A percentile compares a stretch with the other conserved stretches of the same genome.
Evolutionary conservation across 75 land plant genomes (phyloP).

Genomic region (Ceratopteris richardii): DNA sequence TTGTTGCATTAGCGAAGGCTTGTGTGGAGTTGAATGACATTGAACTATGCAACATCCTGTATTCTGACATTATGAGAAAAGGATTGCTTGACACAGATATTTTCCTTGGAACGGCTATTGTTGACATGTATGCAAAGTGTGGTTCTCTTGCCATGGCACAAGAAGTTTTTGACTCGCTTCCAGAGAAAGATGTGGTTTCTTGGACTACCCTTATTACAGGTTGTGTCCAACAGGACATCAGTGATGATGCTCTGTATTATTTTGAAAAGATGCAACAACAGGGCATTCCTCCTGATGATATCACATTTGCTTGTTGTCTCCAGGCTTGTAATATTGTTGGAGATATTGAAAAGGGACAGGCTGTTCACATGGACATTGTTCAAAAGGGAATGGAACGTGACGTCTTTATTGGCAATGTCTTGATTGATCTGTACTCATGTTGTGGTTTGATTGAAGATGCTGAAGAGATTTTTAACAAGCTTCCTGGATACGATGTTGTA

Average conservation of each 20-base stretch:
- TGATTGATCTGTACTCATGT: constrained; percentile 51
- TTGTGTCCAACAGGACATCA: background rate
- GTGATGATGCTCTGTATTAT: background rate
- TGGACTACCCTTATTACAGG: constrained; percentile 7
- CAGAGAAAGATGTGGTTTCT: background rate
- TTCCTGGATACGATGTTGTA: constrained; percentile 2
- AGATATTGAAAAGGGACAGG: background rate
- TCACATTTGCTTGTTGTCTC: constrained; percentile 18
- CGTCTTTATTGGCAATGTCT: constrained; percentile 39
- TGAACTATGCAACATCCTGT: background rate
- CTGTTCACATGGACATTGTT: constrained; percentile 10
- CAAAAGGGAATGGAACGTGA: constrained; percentile 20
- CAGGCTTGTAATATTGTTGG: constrained; percentile 11
- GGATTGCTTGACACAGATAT: constrained; percentile 5
- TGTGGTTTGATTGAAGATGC: constrained; percentile 21
- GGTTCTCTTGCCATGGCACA: constrained; percentile 21
- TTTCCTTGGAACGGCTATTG: constrained; percentile 3
- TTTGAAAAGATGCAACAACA: background rate
- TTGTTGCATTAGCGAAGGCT: background rate
- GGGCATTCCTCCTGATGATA: constrained; percentile 10
- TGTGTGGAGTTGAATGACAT: background rate
- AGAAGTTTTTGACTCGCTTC: constrained; percentile 14
- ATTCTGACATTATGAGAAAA: background rate
- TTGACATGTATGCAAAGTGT: constrained; percentile 25
- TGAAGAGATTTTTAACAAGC: constrained; percentile 2